A percentile compares a stretch with the other conserved stretches of the same genome.
phyloP scores from a whole-genome alignment of 768 basidiomycete species.

The Pulveroboletus frians region DNA sequence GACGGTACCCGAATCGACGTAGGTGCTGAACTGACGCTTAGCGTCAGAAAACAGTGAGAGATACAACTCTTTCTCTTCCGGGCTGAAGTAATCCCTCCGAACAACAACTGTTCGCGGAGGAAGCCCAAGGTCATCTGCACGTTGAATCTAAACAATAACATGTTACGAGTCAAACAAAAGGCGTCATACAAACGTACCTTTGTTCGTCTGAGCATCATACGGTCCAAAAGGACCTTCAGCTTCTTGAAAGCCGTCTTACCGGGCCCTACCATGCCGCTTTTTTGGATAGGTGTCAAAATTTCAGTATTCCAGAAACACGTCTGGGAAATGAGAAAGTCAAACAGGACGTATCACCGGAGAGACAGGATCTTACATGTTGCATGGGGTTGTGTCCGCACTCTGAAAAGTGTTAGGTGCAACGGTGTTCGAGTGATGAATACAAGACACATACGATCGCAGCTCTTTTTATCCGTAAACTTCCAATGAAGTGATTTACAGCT shows the following conservation, averaged over 20 bases:
- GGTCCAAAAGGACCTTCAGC: constrained; percentile 78
- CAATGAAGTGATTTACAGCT: constrained; percentile 95
- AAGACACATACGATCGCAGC: constrained; percentile 66
- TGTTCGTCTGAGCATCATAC: constrained; percentile 93
- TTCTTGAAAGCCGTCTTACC: constrained; percentile 88
- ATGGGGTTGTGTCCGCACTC: constrained; percentile 83
- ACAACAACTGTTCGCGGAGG: constrained; percentile 90
- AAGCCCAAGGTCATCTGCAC: constrained; percentile 92
- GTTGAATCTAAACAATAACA: constrained; percentile 58
- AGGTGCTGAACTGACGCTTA: constrained; percentile 87
- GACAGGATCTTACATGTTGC: constrained; percentile 55
- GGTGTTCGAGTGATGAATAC: background rate
- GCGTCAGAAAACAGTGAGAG: constrained; percentile 88
- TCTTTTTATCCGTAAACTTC: constrained; percentile 78
- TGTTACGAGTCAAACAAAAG: background rate
- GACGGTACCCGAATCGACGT: constrained; percentile 83
- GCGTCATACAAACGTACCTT: constrained; percentile 43
- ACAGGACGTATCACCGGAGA: background rate
- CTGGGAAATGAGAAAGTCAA: constrained; percentile 33
- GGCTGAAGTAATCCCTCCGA: constrained; percentile 87
- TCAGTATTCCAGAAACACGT: constrained; percentile 98
- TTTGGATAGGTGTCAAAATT: constrained; percentile 94
- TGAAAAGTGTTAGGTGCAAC: constrained; percentile 23
- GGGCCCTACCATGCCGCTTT: constrained; percentile 74
- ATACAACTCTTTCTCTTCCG: constrained; percentile 95